Conservation (phyloP, 2,329 filamentous ascomycete species). For the Pseudogymnoascus sp. region DNA sequence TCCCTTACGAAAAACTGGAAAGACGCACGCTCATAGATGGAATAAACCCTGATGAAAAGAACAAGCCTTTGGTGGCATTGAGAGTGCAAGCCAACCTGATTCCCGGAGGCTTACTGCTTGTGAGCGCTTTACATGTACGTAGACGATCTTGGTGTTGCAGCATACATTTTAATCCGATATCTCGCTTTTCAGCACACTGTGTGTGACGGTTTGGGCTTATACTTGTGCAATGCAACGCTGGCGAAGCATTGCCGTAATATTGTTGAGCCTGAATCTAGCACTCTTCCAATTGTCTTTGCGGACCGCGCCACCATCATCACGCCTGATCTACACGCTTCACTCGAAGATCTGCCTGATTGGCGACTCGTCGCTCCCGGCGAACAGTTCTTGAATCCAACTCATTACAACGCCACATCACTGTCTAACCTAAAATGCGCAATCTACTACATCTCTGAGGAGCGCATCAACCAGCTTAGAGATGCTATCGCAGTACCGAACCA, state of each 20-base stretch:
- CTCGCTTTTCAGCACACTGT: neutral
- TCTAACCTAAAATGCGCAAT: neutral
- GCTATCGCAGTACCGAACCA: neutral
- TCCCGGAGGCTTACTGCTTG: neutral
- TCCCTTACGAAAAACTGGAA: neutral
- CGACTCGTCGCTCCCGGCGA: neutral
- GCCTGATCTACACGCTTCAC: neutral
- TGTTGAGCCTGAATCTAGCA: neutral
- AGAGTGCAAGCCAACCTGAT: constrained; percentile 5
- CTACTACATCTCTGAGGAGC: neutral
- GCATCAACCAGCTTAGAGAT: neutral
- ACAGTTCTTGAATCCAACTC: constrained; percentile 2
- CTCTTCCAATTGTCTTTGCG: neutral
- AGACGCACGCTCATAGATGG: neutral
- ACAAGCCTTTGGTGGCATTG: neutral
- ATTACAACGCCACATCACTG: neutral
- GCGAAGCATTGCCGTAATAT: neutral
- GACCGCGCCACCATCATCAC: neutral
- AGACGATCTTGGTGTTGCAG: neutral
- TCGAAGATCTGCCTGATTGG: constrained; percentile 2
- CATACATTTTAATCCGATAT: neutral
- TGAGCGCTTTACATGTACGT: constrained; percentile 7
- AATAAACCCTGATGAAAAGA: neutral
- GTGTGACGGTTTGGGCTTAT: neutral
- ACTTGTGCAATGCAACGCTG: neutral